Evolutionary conservation across 805 yeast genomes (phyloP), one percentile per base, ranked within the genome.

Genomic region (Ogataea thermomethanolica): DNA sequence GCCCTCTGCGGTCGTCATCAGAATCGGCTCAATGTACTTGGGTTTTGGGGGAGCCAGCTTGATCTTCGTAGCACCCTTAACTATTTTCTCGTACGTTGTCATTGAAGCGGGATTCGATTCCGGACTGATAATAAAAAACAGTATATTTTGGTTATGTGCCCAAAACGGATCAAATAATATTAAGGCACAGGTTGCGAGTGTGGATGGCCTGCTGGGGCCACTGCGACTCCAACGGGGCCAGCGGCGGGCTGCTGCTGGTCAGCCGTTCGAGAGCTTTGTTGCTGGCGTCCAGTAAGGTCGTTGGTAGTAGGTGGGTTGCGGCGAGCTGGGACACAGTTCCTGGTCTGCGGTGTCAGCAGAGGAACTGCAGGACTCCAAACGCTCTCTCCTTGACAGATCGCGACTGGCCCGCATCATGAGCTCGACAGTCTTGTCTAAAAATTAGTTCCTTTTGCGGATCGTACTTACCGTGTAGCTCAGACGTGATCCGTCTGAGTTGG

Each of bases 21-120:
- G 70, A 37, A 93, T 87, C 1, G 98, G 98, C 66, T 91, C 98
- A 38, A 93, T 79, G 59, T 93, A 93, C 62, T 93, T 93, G 27
- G 95, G 84, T 65, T 93, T 93, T 6, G 99, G 99, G n/a, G 98
- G 96, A 8, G 98, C 98, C 66, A 87, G 76, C 52, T 81, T 81
- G 25, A 79, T 71, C 61, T 81, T 81, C 11, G 88, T 81, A 37
- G 87, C 88, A 33, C 87, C 82, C 72, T 53, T 53, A 17, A 53
- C 56, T 13, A 53, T 42, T 41, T 53, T 53, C 34, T 53, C 56
- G 33, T 38, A 53, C 8, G 56, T 53, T 13, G 56, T 53, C 56
- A 53, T 53, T 23, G 37, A 21, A 22, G n/a, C 27, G 23, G 22
- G 24, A 29, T 24, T 13, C 31, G 37, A 22, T 32, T 21, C 36